These are phyloP conservation scores for Barbatosphaeria neglecta DNA, from an alignment of 495 filamentous ascomycete species.

Conservation along the genomic window DNA sequence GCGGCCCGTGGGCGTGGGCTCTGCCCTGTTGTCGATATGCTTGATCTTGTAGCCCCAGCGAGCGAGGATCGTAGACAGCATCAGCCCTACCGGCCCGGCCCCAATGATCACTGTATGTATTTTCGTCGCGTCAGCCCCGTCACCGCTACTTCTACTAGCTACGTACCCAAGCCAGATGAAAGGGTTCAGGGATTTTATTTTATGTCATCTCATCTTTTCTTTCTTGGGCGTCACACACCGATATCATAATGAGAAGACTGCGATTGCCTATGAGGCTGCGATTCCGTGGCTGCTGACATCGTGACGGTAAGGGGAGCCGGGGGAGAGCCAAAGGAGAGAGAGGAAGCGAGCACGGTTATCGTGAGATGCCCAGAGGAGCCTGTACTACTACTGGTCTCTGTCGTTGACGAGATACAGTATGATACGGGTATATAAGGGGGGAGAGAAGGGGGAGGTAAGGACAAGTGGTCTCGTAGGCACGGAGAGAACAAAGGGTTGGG, in stretches of 20 bases:
- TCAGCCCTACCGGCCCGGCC: constrained; percentile 77
- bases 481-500: background rate
- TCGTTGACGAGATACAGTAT: no score
- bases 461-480: background rate
- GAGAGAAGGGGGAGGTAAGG: no score
- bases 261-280: constrained; percentile 1
- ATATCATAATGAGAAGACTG: constrained; percentile 17
- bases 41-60: constrained; percentile 60
- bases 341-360: background rate
- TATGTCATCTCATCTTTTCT: no score
- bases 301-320: background rate
- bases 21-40: constrained; percentile 59
- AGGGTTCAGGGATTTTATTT: no score
- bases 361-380: no score
- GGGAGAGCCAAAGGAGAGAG: background rate
- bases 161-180: no score
- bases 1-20: constrained; percentile 58
- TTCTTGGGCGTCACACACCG: constrained; percentile 3
- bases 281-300: constrained; percentile 6
- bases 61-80: constrained; percentile 70
- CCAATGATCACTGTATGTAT: constrained; percentile 61
- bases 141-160: no score
- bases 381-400: no score
- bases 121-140: background rate
- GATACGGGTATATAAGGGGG: no score